Percentiles rank a stretch among this genome's conserved stretches.
These are phyloP conservation scores for Pneumocystis sp. DNA, from an alignment of 1,139 yeast species.

Conservation along the genomic window DNA sequence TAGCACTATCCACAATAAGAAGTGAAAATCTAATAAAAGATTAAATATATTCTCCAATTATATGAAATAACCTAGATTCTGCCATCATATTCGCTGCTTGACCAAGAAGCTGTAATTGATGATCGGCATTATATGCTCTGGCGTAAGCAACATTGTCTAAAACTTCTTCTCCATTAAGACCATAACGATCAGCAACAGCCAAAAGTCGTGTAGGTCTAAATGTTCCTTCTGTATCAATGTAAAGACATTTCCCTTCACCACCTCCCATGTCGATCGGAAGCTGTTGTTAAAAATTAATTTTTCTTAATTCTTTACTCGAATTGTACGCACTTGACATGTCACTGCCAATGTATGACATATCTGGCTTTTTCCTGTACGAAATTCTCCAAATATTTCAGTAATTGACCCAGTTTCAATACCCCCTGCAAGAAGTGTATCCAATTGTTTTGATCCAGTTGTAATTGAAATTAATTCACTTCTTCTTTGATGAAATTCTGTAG, in stretches of 20 bases:
- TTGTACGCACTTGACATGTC: slow-evolving; percentile 49
- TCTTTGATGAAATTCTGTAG: slow-evolving; percentile 82
- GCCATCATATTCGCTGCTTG: slow-evolving; percentile 97
- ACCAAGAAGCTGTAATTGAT: slow-evolving; percentile 69
- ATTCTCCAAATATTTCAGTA: slow-evolving; percentile 94
- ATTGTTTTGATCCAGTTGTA: slow-evolving; percentile 88
- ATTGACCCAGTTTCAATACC: slow-evolving; percentile 96
- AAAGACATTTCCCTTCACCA: slow-evolving; percentile 94
- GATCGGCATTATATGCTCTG: slow-evolving; percentile 93
- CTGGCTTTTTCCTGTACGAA: slow-evolving; percentile 95
- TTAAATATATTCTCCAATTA: background rate
- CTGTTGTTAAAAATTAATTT: slow-evolving; percentile 3
- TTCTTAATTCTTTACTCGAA: background rate
- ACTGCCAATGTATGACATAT: slow-evolving; percentile 93
- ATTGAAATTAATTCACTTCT: slow-evolving; percentile 81
- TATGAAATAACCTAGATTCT: slow-evolving; percentile 45
- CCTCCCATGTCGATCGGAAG: slow-evolving; percentile 96
- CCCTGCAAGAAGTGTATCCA: slow-evolving; percentile 88
- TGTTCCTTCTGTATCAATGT: slow-evolving; percentile 94
- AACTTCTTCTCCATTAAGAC: slow-evolving; percentile 87
- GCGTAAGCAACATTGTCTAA: slow-evolving; percentile 95
- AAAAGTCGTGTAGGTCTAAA: slow-evolving; percentile 83
- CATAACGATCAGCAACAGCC: slow-evolving; percentile 82
- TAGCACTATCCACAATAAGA: slow-evolving; percentile 84
- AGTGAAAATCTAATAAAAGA: slow-evolving; percentile 29